Evolutionary conservation across 495 filamentous ascomycete genomes (phyloP), one percentile per base, ranked within the genome.

Genomic region (Penicillium manginii): DNA sequence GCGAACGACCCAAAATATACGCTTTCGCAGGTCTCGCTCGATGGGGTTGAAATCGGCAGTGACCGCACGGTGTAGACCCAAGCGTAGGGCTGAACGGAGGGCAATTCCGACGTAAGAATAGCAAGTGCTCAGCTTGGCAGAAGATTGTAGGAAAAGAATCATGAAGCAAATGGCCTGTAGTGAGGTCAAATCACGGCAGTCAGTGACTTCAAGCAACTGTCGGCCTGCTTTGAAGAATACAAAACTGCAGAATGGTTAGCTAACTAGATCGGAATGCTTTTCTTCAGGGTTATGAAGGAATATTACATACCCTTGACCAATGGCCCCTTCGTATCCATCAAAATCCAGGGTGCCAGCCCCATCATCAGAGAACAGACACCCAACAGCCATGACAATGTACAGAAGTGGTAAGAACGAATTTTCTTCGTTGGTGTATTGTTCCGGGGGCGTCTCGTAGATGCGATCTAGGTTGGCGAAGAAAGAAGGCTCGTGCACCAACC

Each of bases 91-190:
- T 8, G 92, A 93, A 39, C 92, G 87, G 22, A 96, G 78, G 14
- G 91, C 93, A 58, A 97, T 91, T 19, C 92, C 93, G 50, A 98
- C 83, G 72, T 94, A 96, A 0, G 92, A 90, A 71, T 97, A 97
- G 70, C 93, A 98, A 19, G 90, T 94, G 64, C 90, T 93, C 52
- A 97, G 78, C 65, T 94, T 92, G 7, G 92, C 91, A 15, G 94
- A 92, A 0, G 89, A 91, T 57, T 98, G 93, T 1, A 98, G 80
- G 68, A 97, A 98, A 1, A 97, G 76, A 42, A 96, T 89, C 89
- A 96, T 96, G 76, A 92, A 96, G 23, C 96, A 78, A 26, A 97
- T 84, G 1, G 90, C 88, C 68, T 98, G 93, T 15, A 98, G 79
- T 2, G 91, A 92, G 12, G 75, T 83, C 46, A 98, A 79, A 73